Evolutionary conservation across 2,329 filamentous ascomycete species (phyloP).

Genomic region (Epichloe sp.): DNA sequence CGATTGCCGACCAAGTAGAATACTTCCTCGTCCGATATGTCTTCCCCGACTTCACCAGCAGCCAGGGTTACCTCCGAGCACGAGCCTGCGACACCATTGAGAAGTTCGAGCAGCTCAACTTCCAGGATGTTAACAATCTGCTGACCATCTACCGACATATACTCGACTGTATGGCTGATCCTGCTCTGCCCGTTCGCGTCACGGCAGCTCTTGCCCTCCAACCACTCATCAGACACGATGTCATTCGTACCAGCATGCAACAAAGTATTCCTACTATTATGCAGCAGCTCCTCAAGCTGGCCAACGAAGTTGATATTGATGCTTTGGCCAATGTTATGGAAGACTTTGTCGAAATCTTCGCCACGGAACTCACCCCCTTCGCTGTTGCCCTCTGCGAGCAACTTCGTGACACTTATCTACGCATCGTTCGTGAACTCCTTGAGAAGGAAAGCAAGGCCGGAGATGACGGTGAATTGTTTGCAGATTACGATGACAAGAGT

Average conservation of each 20-base stretch:
- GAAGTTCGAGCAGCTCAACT: constrained; percentile 95
- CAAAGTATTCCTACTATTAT: constrained; percentile 97
- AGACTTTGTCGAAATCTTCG: constrained; percentile 97
- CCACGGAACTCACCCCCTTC: constrained; percentile 91
- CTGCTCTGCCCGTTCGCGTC: constrained; percentile 84
- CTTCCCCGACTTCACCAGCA: constrained; percentile 92
- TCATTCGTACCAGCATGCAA: constrained; percentile 92
- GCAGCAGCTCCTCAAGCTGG: constrained; percentile 93
- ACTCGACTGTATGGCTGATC: constrained; percentile 89
- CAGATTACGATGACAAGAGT: constrained; percentile 96
- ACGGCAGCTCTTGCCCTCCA: constrained; percentile 89
- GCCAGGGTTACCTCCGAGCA: constrained; percentile 82
- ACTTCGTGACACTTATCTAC: constrained; percentile 85
- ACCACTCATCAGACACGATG: constrained; percentile 87
- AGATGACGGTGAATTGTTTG: constrained; percentile 65
- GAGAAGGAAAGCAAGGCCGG: constrained; percentile 73
- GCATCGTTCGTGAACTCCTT: constrained; percentile 82
- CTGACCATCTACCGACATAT: constrained; percentile 95
- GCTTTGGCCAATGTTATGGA: constrained; percentile 98
- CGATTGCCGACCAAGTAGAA: constrained; percentile 93
- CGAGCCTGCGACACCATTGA: constrained; percentile 94
- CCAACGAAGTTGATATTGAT: constrained; percentile 96
- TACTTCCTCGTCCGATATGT: constrained; percentile 98
- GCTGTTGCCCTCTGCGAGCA: constrained; percentile 94
- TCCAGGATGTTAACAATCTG: constrained; percentile 91